phyloP scores from a whole-genome alignment of 163 green algal species.

The Chlorella variabilis region DNA sequence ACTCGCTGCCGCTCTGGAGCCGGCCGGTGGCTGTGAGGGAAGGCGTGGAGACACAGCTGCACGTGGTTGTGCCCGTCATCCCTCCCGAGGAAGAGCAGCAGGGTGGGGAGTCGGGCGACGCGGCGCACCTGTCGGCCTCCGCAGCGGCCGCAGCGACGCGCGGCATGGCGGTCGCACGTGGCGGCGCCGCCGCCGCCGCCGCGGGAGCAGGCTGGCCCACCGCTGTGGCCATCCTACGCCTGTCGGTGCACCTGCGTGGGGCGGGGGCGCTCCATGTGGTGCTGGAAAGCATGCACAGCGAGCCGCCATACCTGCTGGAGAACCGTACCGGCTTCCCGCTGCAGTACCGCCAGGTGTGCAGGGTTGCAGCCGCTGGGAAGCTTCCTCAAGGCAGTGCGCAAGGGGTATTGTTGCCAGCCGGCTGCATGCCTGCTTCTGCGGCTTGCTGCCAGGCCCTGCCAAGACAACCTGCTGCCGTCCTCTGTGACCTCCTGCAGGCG shows the following conservation, averaged over 20 bases:
- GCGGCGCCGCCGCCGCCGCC: not conserved
- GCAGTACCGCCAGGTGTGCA: conserved; percentile 53
- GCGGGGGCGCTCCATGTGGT: conserved; percentile 55
- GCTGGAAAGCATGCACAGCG: conserved; percentile 51
- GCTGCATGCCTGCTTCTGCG: not conserved
- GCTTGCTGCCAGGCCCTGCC: conserved; percentile 18
- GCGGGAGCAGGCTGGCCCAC: not conserved
- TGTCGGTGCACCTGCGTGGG: conserved; percentile 36
- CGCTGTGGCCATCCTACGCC: conserved; percentile 51
- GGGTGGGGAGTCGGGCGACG: not conserved
- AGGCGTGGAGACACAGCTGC: conserved; percentile 11
- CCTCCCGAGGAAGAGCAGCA: not conserved
- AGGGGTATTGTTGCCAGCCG: not conserved
- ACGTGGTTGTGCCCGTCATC: conserved; percentile 20
- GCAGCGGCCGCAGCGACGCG: not conserved
- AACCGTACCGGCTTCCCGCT: conserved; percentile 54
- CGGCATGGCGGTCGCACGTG: not conserved
- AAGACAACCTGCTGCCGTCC: not conserved
- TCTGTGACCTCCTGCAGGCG: conserved; percentile 8
- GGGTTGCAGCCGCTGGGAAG: not conserved
- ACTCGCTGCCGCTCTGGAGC: conserved; percentile 41
- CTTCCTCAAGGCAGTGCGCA: too few species aligned
- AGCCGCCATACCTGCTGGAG: conserved; percentile 60
- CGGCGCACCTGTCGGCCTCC: conserved; percentile 19
- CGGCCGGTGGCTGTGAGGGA: conserved; percentile 11